Conservation (phyloP, 148 eudicot species). For the Amaranthus palmeri region DNA sequence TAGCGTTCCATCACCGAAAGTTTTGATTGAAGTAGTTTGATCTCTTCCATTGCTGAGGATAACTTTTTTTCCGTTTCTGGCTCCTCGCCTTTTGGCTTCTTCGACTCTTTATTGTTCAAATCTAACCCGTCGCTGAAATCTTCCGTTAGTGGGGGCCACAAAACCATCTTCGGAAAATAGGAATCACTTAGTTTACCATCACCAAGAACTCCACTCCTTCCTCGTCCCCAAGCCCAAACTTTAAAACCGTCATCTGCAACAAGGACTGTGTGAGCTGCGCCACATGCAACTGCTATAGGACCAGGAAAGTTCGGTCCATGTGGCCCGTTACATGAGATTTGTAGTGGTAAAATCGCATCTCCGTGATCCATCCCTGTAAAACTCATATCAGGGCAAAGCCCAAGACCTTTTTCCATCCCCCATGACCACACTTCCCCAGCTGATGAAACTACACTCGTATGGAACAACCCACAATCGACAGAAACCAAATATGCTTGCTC, state of each 20-base stretch:
- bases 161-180: conserved; percentile 43
- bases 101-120: conserved; percentile 15
- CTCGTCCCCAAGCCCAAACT: conserved; percentile 90
- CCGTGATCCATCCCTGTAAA: conserved; percentile 58
- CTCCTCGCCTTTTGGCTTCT: conserved; percentile 23
- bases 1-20: conserved; percentile 54
- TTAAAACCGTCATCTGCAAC: conserved; percentile 57
- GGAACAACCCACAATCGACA: conserved; percentile 76
- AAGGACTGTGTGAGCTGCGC: conserved; percentile 86
- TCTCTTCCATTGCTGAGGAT: conserved; percentile 46
- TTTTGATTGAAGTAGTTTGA: conserved; percentile 44
- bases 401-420: conserved; percentile 92
- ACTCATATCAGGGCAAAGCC: conserved; percentile 77
- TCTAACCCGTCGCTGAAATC: conserved; percentile 35
- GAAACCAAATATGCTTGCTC: conserved; percentile 41
- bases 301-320: conserved; percentile 45
- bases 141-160: conserved; percentile 66
- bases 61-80: conserved; percentile 37
- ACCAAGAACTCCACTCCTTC: conserved; percentile 79
- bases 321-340: conserved; percentile 34
- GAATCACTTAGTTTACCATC: conserved; percentile 47
- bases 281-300: conserved; percentile 64
- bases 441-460: conserved; percentile 76
- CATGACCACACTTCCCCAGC: conserved; percentile 89
- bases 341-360: conserved; percentile 60